Evolutionary conservation across 371 early-diverging fungal genomes (phyloP), one percentile per base, ranked within the genome.

Genomic region (Rhizopus microsporus): DNA sequence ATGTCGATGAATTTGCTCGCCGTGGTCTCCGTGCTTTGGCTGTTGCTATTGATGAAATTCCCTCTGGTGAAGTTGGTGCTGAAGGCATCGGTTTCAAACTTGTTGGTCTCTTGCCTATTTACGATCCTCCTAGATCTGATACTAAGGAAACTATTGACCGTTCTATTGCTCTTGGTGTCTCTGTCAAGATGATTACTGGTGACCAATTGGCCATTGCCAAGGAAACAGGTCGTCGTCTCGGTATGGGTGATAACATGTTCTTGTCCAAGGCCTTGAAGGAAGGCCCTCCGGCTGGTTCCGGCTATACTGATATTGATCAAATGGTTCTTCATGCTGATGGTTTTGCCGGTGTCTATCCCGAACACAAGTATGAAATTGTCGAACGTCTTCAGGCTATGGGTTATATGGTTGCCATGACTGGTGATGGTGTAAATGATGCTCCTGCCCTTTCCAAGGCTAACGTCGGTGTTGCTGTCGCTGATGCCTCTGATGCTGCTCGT

Each of bases 361-460:
- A 96, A 71, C 93, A 94, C 81, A 96, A 96, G 84, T 85, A 90
- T 57, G 90, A 91, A 71, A 92, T 97, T 72, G 93, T 98, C 34
- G 88, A 89, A 61, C 90, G 92, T 51, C 82, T 97, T 58, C 93
- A 96, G 75, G 80, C 83, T 54, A 77, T 83, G 62, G 88, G 88
- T 9, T 84, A 90, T 63, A 82, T 89, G 74, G 92, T 90, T 49
- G 90, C 88, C 52, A 94, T 94, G 93, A 93, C 93, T 43, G 98
- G 98, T 64, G 96, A 96, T 74, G 96, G 96, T 80, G 94, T 94
- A 54, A 96, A 96, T 76, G 98, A 96, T 76, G 93, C 95, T 7
- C 95, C 93, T 16, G 96, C 97, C 47, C 89, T 98, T 61, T 84
- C 85, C 67, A 88, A 88, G 81, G 90, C 90, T 58, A 87, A 90